Base-by-base conservation (phyloP, 148 eudicot genomes). In the Cornus controversa region DNA sequence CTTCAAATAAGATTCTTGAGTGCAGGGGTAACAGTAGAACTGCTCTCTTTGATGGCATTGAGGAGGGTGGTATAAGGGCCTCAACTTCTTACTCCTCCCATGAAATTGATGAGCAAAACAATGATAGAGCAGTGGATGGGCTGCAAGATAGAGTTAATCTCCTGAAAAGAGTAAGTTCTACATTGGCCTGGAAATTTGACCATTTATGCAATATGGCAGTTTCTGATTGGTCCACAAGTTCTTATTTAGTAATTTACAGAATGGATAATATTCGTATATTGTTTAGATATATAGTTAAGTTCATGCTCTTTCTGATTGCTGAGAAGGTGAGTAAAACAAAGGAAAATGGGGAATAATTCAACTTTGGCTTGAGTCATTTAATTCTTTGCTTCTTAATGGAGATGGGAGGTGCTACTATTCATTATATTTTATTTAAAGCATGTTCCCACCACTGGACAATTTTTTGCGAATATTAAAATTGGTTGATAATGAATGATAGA, bases 51-150 rank as follows among this genome's bases (percentile, higher is more conserved):
- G 95, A 93, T 83, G 95, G 91, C 71, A 90, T 96, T 76, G 99
- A 96, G 85, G 99, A 96, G 81, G 99, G 99, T 76, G 99, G 99
- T 70, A 88, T 93, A 69, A 88, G 94, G 88, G 97, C 93, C 66
- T 80, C 97, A 22, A 81, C 98, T 69, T 92, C 93, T 23, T 92
- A 94, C 76, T 79, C 92, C 73, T 82, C 94, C 63, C 95, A 84
- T 84, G 99, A 96, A 87, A 96, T 93, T 73, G 92, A 90, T 80
- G 99, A 96, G 82, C 94, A 91, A 63, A 96, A 90, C 79, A 96
- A 96, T 80, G 92, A 96, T 42, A 85, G 79, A 74, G 93, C 94
- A 50, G 78, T 96, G 66, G 97, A 91, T 77, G 99, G 99, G 67
- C 77, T 96, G 78, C 93, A 90, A 84, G 99, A 96, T 73, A 86